These are phyloP conservation scores for Mortierella sp. DNA, from an alignment of 371 early-diverging fungal genomes.

Conservation along the genomic window DNA sequence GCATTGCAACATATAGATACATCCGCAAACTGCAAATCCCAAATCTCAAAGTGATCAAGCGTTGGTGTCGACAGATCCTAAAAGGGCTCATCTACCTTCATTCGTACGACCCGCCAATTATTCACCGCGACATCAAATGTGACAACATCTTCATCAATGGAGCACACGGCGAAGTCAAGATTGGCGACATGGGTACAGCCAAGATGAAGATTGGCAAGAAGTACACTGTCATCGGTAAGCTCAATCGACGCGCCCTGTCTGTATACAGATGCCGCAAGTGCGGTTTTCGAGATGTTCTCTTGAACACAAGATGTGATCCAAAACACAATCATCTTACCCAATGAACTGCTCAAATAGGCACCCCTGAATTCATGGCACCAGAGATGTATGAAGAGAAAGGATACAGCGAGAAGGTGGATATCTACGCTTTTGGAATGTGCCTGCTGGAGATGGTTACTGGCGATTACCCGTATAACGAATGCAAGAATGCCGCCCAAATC, in stretches of 20 bases:
- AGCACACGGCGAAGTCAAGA: constrained; percentile 91
- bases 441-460: constrained; percentile 91
- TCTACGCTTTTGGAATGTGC: constrained; percentile 97
- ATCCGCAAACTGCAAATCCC: constrained; percentile 76
- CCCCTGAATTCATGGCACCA: constrained; percentile 95
- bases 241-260: no score
- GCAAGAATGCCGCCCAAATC: constrained; percentile 88
- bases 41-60: constrained; percentile 79
- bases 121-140: constrained; percentile 90
- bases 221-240: constrained; percentile 86
- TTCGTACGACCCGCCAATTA: constrained; percentile 87
- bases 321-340: no score
- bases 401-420: constrained; percentile 91
- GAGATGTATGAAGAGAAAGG: constrained; percentile 93
- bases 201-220: constrained; percentile 84
- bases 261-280: no score
- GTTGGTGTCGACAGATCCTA: constrained; percentile 90
- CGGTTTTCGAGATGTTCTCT: no score
- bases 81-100: constrained; percentile 89
- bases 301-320: no score
- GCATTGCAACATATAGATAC: constrained; percentile 48
- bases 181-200: constrained; percentile 94
- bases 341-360: constrained; percentile 58
- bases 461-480: constrained; percentile 91
- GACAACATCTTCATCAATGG: constrained; percentile 95